Conservation (phyloP, 768 basidiomycete genomes). For the Mycena albidolilacea region DNA sequence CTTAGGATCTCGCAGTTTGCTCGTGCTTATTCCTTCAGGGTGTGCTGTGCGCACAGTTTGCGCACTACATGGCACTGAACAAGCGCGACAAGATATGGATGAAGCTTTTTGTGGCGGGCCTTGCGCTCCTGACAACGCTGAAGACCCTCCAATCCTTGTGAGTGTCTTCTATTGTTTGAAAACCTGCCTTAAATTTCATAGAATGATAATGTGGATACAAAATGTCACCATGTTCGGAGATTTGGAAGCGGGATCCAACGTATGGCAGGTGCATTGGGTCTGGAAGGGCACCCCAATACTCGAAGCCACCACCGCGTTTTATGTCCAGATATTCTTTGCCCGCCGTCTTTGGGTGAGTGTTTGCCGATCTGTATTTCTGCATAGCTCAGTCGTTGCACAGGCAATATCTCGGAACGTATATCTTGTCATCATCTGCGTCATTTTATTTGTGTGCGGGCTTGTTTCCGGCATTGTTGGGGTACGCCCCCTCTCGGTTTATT, state of each 20-base stretch:
- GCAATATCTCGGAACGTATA: slow-evolving; percentile 2
- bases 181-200: not conserved
- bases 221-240: not conserved
- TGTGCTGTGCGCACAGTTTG: not conserved
- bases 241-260: not conserved
- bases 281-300: not conserved
- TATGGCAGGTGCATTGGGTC: not conserved
- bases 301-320: not conserved
- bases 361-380: not conserved
- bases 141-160: not conserved
- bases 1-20: not conserved
- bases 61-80: not conserved
- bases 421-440: not conserved
- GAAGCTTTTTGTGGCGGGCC: not conserved
- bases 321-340: slow-evolving; percentile 7
- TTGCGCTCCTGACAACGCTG: not conserved
- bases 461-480: not conserved
- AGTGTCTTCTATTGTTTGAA: not conserved
- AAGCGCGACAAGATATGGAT: not conserved
- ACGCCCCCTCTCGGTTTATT: not conserved
- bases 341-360: slow-evolving; percentile 2
- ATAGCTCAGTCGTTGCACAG: not conserved
- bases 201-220: slow-evolving; percentile 6
- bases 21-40: not conserved
- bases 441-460: not conserved